These are phyloP conservation scores for Alternaria longipes DNA, from an alignment of 2,329 filamentous ascomycete species.

Conservation along the genomic window DNA sequence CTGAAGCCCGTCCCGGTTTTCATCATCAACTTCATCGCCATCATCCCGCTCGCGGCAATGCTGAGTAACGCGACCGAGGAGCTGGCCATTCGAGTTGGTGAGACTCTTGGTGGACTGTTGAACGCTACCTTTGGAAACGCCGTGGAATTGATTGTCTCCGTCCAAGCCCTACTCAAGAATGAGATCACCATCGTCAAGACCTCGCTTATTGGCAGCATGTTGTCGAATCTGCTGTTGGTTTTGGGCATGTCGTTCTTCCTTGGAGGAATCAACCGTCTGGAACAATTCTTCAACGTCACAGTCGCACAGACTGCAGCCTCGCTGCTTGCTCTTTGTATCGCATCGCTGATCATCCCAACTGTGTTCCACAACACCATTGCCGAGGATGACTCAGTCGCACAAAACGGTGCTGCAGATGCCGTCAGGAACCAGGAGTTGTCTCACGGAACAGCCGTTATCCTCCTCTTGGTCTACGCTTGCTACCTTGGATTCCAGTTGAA, in stretches of 20 bases:
- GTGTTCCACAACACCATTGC: slow-evolving; percentile 67
- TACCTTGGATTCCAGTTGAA: slow-evolving; percentile 93
- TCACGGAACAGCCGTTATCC: slow-evolving; percentile 78
- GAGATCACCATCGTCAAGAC: slow-evolving; percentile 90
- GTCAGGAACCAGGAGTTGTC: slow-evolving; percentile 58
- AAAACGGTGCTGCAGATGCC: slow-evolving; percentile 32
- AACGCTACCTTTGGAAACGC: slow-evolving; percentile 94
- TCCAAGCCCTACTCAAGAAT: slow-evolving; percentile 78
- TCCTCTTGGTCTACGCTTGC: slow-evolving; percentile 81
- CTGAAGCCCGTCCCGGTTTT: slow-evolving; percentile 64
- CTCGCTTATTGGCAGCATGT: slow-evolving; percentile 87
- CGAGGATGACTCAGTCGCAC: slow-evolving; percentile 28
- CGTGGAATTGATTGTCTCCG: slow-evolving; percentile 86
- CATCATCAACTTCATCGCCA: slow-evolving; percentile 91
- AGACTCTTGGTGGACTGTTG: slow-evolving; percentile 85
- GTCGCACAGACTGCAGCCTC: slow-evolving; percentile 90
- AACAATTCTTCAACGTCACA: slow-evolving; percentile 91
- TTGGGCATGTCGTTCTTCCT: slow-evolving; percentile 94
- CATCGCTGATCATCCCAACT: slow-evolving; percentile 86
- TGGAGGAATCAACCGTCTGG: slow-evolving; percentile 77
- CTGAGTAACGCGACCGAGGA: slow-evolving; percentile 91
- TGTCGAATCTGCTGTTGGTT: slow-evolving; percentile 89
- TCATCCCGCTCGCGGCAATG: slow-evolving; percentile 87
- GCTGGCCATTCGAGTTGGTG: slow-evolving; percentile 78
- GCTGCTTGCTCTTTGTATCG: slow-evolving; percentile 79